Conservation (phyloP, 164 flowering plant genomes). For the Sedum album region DNA sequence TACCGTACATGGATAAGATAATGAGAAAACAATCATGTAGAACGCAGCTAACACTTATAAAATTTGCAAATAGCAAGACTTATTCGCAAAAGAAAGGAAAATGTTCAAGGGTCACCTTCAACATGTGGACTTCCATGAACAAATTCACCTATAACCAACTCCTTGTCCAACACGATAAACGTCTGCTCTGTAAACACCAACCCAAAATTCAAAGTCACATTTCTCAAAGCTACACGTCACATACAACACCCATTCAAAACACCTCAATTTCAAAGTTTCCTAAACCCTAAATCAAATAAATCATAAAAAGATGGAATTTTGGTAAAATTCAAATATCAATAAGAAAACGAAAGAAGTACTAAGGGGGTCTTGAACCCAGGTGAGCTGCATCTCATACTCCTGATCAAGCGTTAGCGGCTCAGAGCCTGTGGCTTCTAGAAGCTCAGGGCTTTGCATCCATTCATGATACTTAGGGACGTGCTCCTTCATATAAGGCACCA, state of each 20-base stretch:
- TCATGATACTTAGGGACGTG: constrained; percentile 82
- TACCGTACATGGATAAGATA: no score
- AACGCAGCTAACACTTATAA: no score
- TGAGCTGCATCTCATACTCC: constrained; percentile 75
- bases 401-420: constrained; percentile 80
- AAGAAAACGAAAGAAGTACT: constrained; percentile 25
- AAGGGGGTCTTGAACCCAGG: constrained; percentile 87
- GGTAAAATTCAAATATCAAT: neutral
- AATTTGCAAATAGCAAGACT: no score
- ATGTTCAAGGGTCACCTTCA: constrained; percentile 42
- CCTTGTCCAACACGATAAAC: constrained; percentile 80
- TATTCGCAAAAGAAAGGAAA: neutral
- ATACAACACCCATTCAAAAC: neutral
- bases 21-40: no score
- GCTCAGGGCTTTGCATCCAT: constrained; percentile 85
- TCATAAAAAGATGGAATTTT: neutral
- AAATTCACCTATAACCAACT: constrained; percentile 44
- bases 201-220: neutral
- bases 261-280: no score
- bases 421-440: constrained; percentile 83
- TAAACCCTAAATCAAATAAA: neutral
- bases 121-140: constrained; percentile 76
- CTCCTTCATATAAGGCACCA: constrained; percentile 79
- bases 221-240: no score
- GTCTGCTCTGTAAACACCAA: constrained; percentile 59